Evolutionary conservation across 805 yeast genomes (phyloP).

Genomic region (Candida qinlingensis): DNA sequence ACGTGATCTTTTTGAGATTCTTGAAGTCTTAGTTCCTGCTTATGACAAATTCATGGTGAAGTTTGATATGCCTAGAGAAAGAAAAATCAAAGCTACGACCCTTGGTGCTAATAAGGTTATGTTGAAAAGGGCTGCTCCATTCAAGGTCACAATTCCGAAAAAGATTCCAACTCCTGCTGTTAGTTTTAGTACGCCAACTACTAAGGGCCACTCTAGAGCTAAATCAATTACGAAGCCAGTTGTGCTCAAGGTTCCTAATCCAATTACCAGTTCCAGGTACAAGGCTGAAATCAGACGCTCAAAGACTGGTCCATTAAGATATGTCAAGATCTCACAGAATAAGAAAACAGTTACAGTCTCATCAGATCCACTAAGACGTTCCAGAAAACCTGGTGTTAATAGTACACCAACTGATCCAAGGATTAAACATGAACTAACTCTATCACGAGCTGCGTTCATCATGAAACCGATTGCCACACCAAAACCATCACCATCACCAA

Average conservation of each 20-base stretch:
- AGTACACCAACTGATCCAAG: background rate
- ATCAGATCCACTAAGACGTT: constrained; percentile 33
- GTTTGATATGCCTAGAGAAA: constrained; percentile 62
- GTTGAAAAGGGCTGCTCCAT: constrained; percentile 47
- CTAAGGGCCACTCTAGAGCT: constrained; percentile 3
- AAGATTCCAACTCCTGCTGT: constrained; percentile 1
- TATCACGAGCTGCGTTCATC: background rate
- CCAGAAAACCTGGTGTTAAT: constrained; percentile 8
- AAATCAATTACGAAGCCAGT: constrained; percentile 4
- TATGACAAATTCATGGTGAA: constrained; percentile 55
- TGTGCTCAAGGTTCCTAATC: background rate
- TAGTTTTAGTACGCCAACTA: background rate
- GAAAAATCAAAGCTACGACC: constrained; percentile 55
- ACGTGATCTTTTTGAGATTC: constrained; percentile 56
- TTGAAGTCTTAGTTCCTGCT: constrained; percentile 62
- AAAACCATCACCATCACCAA: background rate
- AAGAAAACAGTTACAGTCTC: constrained; percentile 36
- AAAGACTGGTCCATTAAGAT: constrained; percentile 31
- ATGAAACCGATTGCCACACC: background rate
- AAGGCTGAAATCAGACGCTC: constrained; percentile 19
- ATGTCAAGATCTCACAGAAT: constrained; percentile 34
- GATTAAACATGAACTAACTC: background rate
- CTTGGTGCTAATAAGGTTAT: constrained; percentile 49
- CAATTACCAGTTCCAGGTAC: constrained; percentile 1
- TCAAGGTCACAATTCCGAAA: constrained; percentile 19